phyloP scores from a whole-genome alignment of 2,329 filamentous ascomycete species.

The Diaporthe sp. region DNA sequence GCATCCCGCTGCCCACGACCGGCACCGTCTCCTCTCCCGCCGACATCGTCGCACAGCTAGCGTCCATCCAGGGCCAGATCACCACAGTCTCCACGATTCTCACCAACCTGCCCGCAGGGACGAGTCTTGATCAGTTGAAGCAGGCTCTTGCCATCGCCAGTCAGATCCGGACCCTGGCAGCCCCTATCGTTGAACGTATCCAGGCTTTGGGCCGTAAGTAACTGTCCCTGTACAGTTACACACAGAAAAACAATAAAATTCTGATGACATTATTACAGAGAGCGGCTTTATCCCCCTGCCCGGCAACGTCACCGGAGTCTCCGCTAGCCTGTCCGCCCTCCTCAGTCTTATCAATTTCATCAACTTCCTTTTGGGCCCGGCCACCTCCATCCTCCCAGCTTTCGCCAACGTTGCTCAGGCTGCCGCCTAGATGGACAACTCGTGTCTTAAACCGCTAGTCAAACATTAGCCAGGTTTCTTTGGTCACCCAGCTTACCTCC shows the following conservation, averaged over 20 bases:
- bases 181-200: slow-evolving; percentile 1
- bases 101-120: neutral
- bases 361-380: neutral
- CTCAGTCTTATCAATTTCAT: slow-evolving; percentile 13
- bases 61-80: neutral
- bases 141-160: neutral
- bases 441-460: no score
- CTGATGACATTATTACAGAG: neutral
- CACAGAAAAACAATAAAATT: neutral
- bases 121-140: slow-evolving; percentile 4
- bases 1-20: neutral
- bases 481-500: neutral
- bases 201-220: neutral
- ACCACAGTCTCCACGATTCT: neutral
- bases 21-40: neutral
- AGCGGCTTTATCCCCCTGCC: neutral
- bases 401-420: neutral
- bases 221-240: no score
- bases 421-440: neutral
- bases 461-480: neutral
- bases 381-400: neutral
- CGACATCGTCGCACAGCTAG: neutral
- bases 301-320: neutral
- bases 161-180: slow-evolving; percentile 4
- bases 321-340: neutral